Percentiles rank a stretch among this genome's conserved stretches.
These are phyloP conservation scores for Spergularia bocconei DNA, from an alignment of 148 eudicot species.

Conservation along the genomic window DNA sequence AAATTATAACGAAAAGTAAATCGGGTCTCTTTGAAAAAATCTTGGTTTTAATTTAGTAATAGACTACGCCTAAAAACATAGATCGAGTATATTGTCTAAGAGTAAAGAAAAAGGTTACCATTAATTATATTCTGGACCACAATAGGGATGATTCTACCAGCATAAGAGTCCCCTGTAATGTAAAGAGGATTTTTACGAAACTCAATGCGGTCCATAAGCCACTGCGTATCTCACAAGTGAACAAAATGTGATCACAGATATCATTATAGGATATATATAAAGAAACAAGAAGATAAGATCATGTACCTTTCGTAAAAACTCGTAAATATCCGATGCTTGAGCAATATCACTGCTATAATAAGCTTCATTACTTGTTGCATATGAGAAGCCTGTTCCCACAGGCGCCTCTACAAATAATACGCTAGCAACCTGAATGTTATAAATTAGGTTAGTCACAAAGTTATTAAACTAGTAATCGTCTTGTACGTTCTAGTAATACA, in stretches of 20 bases:
- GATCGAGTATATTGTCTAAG: too few species aligned
- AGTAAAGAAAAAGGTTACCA: neutral
- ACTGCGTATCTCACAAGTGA: too few species aligned
- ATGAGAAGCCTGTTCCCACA: slow-evolving; percentile 69
- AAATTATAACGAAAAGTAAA: too few species aligned
- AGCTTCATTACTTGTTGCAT: slow-evolving; percentile 37
- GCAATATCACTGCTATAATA: slow-evolving; percentile 37
- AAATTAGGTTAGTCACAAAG: too few species aligned
- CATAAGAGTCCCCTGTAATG: slow-evolving; percentile 1
- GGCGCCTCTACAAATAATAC: slow-evolving; percentile 59
- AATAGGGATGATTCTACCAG: neutral
- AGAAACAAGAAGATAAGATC: too few species aligned
- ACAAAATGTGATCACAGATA: neutral
- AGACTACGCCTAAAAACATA: too few species aligned
- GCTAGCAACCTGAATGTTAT: slow-evolving; percentile 43
- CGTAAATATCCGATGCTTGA: slow-evolving; percentile 33
- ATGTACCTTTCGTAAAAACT: slow-evolving; percentile 32
- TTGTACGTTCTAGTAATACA: too few species aligned
- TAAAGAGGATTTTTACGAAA: neutral
- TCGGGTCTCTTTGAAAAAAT: too few species aligned
- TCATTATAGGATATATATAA: neutral
- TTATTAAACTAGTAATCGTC: too few species aligned
- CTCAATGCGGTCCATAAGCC: neutral
- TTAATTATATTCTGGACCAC: neutral
- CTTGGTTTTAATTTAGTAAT: too few species aligned